Conservation (phyloP, 1,284 basidiomycete species). For the Austroboletus rostrupii region DNA sequence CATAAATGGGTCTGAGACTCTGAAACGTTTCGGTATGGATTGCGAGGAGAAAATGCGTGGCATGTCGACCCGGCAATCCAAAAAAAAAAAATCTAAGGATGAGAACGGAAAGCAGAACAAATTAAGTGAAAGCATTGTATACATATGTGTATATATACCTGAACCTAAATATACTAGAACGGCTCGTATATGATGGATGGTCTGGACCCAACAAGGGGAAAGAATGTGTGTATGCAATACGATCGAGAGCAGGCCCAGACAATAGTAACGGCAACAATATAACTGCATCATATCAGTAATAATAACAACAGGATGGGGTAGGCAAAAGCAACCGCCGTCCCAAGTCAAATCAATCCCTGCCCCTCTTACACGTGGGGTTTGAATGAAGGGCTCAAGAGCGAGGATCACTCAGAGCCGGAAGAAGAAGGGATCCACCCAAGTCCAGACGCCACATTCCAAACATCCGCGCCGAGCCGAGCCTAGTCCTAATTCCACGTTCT, state of each 20-base stretch:
- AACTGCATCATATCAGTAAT: neutral
- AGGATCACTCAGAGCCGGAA: slow-evolving; percentile 16
- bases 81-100: slow-evolving; percentile 1
- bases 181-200: slow-evolving; percentile 4
- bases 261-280: slow-evolving; percentile 8
- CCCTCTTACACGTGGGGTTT: slow-evolving; percentile 9
- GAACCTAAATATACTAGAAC: slow-evolving; percentile 12
- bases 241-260: slow-evolving; percentile 7
- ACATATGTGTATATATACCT: slow-evolving; percentile 12
- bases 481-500: slow-evolving; percentile 14
- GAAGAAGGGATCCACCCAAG: slow-evolving; percentile 9
- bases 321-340: neutral
- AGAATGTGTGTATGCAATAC: slow-evolving; percentile 4
- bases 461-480: slow-evolving; percentile 7
- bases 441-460: slow-evolving; percentile 18
- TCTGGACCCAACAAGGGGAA: neutral
- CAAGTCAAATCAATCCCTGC: neutral
- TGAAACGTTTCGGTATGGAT: neutral
- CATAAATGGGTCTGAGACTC: slow-evolving; percentile 1
- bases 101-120: neutral
- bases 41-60: neutral
- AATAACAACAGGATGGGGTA: neutral
- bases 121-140: slow-evolving; percentile 11
- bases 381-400: slow-evolving; percentile 13
- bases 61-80: neutral